These are phyloP conservation scores for Colletotrichum scovillei DNA, from an alignment of 2,329 filamentous ascomycete species.

Conservation along the genomic window DNA sequence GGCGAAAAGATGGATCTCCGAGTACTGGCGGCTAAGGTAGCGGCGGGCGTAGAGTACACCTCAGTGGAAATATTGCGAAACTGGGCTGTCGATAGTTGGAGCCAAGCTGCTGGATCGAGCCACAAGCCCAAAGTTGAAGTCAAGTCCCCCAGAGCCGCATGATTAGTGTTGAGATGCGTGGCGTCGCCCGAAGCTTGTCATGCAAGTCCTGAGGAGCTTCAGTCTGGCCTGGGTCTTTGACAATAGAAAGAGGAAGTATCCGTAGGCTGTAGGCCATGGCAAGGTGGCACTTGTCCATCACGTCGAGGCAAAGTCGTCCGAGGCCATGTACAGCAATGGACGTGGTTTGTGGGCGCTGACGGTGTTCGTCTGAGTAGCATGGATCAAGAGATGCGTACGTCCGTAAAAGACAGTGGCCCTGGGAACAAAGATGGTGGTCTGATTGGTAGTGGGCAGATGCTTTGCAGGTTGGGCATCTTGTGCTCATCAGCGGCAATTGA, in stretches of 20 bases:
- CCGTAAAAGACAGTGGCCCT: slow-evolving; percentile 4
- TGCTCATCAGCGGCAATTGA: background rate
- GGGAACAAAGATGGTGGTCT: background rate
- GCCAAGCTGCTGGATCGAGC: background rate
- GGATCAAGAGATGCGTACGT: slow-evolving; percentile 2
- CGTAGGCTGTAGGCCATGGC: background rate
- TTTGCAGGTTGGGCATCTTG: background rate
- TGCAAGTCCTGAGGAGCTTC: background rate
- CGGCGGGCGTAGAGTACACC: background rate
- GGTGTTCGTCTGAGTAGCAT: background rate
- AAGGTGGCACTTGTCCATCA: background rate
- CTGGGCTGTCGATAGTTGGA: background rate
- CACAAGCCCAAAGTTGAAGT: background rate
- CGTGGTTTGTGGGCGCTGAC: background rate
- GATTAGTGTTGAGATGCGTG: background rate
- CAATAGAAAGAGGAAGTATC: background rate
- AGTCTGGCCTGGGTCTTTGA: background rate
- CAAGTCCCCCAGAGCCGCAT: background rate
- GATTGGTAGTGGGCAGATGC: background rate
- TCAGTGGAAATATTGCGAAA: background rate
- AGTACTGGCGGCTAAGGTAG: background rate
- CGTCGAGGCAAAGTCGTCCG: background rate
- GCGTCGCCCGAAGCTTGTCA: background rate
- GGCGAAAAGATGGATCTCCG: background rate
- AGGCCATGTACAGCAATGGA: background rate